These are phyloP conservation scores for Blumeria hordei DNA, from an alignment of 2,329 filamentous ascomycete genomes.

Conservation along the genomic window DNA sequence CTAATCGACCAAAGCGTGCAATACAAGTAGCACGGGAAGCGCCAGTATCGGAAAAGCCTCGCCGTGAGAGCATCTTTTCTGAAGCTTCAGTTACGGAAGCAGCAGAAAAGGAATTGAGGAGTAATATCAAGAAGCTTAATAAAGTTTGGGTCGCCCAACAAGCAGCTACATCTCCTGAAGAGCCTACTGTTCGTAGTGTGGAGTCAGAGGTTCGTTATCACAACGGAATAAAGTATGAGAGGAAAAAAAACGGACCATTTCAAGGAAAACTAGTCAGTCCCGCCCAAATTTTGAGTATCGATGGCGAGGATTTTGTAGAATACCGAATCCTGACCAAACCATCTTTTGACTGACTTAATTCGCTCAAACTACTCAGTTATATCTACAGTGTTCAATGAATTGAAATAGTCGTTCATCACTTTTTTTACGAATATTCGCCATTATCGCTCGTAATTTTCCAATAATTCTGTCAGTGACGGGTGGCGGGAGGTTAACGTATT, in stretches of 20 bases:
- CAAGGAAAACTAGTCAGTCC: conserved; percentile 37
- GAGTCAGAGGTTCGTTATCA: conserved; percentile 30
- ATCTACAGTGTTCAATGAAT: too few relatives aligned
- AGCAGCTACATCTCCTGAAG: conserved; percentile 4
- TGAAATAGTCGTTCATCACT: too few relatives aligned
- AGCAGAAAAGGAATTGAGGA: conserved; percentile 11
- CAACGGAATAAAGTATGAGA: conserved; percentile 35
- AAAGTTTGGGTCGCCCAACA: conserved; percentile 14
- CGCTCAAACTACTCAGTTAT: too few relatives aligned
- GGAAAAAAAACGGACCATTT: conserved; percentile 34
- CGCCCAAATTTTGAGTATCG: conserved; percentile 36
- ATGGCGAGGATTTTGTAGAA: conserved; percentile 43
- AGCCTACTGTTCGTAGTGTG: conserved; percentile 10
- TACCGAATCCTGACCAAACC: conserved; percentile 40
- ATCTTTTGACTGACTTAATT: conserved; percentile 18
- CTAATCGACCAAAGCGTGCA: conserved; percentile 10
- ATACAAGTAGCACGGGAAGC: background rate
- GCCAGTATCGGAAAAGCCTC: conserved; percentile 7
- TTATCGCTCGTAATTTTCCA: too few relatives aligned
- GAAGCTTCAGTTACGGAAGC: conserved; percentile 10
- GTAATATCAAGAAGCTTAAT: conserved; percentile 13
- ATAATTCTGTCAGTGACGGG: too few relatives aligned
- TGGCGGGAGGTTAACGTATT: too few relatives aligned
- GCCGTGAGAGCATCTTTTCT: conserved; percentile 10
- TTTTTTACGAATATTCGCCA: too few relatives aligned